Conservation (phyloP, 208 protist species). For the Leishmania major region DNA sequence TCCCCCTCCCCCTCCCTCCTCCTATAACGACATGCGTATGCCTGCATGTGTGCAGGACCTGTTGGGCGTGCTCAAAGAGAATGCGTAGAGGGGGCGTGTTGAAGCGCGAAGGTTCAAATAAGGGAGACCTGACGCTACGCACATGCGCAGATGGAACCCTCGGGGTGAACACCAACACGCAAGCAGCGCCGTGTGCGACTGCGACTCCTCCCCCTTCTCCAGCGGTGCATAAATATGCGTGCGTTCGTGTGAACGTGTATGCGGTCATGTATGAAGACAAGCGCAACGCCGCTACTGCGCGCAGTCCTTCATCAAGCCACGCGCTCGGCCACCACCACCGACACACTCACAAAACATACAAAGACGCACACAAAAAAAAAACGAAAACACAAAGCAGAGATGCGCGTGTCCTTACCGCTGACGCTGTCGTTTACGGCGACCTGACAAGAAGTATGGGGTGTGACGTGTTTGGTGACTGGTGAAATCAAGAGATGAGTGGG, state of each 20-base stretch:
- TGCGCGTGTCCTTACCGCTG: background rate
- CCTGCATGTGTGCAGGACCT: background rate
- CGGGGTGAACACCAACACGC: background rate
- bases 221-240: background rate
- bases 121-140: background rate
- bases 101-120: background rate
- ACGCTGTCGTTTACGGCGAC: background rate
- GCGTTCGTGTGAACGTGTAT: background rate
- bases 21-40: background rate
- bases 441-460: background rate
- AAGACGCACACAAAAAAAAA: background rate
- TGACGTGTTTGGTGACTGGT: background rate
- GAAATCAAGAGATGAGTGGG: background rate
- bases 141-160: background rate
- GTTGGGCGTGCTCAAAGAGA: background rate
- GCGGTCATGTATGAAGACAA: background rate
- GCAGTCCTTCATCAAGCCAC: too few species aligned
- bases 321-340: background rate
- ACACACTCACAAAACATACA: background rate
- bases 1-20: too few species aligned
- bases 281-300: background rate
- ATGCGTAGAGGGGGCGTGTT: background rate
- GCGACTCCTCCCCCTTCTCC: background rate
- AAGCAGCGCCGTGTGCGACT: background rate
- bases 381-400: background rate